These are phyloP conservation scores for Cladophialophora carrionii DNA, from an alignment of 2,329 filamentous ascomycete species.

Conservation along the genomic window DNA sequence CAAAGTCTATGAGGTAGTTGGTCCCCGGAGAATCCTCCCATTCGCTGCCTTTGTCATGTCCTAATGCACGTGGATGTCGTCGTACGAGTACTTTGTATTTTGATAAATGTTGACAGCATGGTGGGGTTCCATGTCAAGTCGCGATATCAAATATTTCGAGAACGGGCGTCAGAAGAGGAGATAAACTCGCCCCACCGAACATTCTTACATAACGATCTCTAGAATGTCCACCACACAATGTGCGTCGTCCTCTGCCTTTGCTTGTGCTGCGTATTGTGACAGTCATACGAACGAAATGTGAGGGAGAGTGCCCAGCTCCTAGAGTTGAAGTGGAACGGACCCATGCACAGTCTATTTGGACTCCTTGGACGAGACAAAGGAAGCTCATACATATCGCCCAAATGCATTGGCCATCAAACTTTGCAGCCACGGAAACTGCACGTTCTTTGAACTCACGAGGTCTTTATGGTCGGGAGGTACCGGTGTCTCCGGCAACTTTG, in stretches of 20 bases:
- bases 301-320: too few species aligned
- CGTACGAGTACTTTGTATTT: too few species aligned
- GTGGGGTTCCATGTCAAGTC: neutral
- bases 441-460: too few species aligned
- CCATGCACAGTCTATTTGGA: neutral
- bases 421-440: too few species aligned
- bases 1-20: constrained; percentile 11
- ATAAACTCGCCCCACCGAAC: neutral
- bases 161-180: neutral
- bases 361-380: neutral
- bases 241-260: neutral
- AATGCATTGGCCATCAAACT: too few species aligned
- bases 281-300: neutral
- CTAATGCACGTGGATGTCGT: neutral
- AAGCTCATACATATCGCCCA: neutral
- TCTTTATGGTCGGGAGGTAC: too few species aligned
- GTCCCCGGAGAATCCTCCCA: constrained; percentile 5
- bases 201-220: neutral
- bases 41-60: neutral
- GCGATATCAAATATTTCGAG: neutral
- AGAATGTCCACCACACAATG: neutral
- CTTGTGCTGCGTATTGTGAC: neutral
- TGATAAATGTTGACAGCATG: neutral
- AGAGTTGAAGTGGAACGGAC: neutral
- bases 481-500: too few species aligned